Conservation (phyloP, 2,329 filamentous ascomycete species). For the Sporothrix pallida region DNA sequence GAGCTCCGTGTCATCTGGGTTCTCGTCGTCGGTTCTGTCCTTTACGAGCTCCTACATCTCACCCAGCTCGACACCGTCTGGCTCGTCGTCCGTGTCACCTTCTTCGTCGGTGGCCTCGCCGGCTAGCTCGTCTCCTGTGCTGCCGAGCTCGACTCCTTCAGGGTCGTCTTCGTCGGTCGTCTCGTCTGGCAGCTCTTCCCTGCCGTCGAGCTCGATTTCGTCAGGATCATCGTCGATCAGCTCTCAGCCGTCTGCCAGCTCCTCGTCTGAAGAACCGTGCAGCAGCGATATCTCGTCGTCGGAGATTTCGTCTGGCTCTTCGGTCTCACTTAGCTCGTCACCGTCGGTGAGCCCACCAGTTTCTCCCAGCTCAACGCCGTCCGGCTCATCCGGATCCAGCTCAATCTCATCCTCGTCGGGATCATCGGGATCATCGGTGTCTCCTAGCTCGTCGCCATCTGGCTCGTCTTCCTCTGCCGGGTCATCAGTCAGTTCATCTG, state of each 20-base stretch:
- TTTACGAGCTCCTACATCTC: no score
- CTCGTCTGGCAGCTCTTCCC: no score
- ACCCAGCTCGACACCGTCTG: no score
- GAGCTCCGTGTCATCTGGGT: no score
- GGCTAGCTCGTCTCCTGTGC: no score
- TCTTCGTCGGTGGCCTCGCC: background rate
- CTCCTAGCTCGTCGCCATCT: slow-evolving; percentile 9
- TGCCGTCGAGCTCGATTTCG: no score
- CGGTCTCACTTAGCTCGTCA: no score
- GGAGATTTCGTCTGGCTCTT: background rate
- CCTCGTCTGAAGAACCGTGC: background rate
- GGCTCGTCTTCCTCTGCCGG: background rate
- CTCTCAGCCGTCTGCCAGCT: background rate
- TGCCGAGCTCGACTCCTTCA: no score
- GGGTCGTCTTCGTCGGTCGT: no score
- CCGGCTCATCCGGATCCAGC: background rate
- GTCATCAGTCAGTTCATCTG: background rate
- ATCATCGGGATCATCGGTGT: background rate
- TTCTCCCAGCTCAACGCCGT: slow-evolving; percentile 6
- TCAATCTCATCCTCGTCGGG: background rate
- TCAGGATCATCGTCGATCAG: no score
- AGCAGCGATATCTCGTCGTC: slow-evolving; percentile 15
- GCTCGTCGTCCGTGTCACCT: background rate
- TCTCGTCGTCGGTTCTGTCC: no score
- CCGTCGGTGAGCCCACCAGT: background rate